These are phyloP conservation scores for Suhomyces panamericanus DNA, from an alignment of 1,139 yeast genomes.

Conservation along the genomic window DNA sequence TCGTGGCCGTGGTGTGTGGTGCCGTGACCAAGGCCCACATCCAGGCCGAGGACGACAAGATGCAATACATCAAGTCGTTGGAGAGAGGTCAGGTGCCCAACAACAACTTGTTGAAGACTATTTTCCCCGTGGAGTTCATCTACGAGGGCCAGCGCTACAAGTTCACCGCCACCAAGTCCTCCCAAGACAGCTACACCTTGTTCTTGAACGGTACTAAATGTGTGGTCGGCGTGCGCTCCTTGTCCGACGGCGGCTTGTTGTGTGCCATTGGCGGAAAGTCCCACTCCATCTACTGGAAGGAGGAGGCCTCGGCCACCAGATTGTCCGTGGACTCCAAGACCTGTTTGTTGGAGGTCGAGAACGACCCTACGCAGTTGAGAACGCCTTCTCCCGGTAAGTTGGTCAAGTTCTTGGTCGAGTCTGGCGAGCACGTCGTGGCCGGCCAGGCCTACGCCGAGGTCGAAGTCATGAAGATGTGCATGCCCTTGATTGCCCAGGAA, in stretches of 20 bases:
- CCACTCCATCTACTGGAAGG: conserved; percentile 96
- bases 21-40: conserved; percentile 94
- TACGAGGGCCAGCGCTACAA: conserved; percentile 92
- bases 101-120: conserved; percentile 74
- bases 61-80: conserved; percentile 67
- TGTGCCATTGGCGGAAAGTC: conserved; percentile 89
- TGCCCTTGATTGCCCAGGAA: conserved; percentile 90
- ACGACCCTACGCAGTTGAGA: conserved; percentile 97
- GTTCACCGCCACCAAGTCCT: conserved; percentile 92
- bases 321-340: conserved; percentile 93
- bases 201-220: conserved; percentile 92
- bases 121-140: conserved; percentile 90
- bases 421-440: conserved; percentile 87
- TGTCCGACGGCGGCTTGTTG: conserved; percentile 93
- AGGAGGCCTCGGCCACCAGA: conserved; percentile 95
- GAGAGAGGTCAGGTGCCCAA: conserved; percentile 96
- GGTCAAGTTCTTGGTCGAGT: conserved; percentile 88
- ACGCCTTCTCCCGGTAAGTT: conserved; percentile 99
- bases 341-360: conserved; percentile 88
- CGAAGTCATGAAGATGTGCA: conserved; percentile 98
- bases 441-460: conserved; percentile 98
- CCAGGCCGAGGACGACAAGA: conserved; percentile 69
- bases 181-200: conserved; percentile 78
- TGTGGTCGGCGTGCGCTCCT: conserved; percentile 80
- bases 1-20: conserved; percentile 91